Evolutionary conservation across 2,329 filamentous ascomycete genomes (phyloP).

Genomic region (Colletotrichum sp.): DNA sequence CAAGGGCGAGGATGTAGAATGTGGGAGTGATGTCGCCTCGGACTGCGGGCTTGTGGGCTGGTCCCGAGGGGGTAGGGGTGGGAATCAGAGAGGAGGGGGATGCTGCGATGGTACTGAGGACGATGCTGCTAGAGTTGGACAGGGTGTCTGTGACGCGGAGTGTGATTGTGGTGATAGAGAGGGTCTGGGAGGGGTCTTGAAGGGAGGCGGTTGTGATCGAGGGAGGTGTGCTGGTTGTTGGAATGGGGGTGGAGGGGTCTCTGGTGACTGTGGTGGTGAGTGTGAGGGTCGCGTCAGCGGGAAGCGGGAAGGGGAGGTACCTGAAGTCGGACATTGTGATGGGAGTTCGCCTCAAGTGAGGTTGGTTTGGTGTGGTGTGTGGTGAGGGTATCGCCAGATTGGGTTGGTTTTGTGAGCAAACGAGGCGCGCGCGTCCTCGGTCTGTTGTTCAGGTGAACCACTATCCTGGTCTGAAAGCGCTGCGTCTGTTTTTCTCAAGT

Average conservation of each 20-base stretch:
- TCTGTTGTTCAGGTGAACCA: no score
- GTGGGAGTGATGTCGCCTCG: conserved; percentile 8
- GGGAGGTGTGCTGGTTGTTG: rapidly evolving
- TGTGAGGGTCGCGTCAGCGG: background rate
- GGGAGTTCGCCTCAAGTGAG: background rate
- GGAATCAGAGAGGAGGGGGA: background rate
- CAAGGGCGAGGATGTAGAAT: conserved; percentile 9
- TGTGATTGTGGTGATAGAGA: background rate
- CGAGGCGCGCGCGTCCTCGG: background rate
- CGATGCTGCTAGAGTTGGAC: background rate
- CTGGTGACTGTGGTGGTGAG: background rate
- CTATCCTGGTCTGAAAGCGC: no score
- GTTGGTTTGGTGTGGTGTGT: background rate
- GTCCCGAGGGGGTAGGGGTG: background rate
- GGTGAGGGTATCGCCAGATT: background rate
- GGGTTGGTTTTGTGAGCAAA: background rate
- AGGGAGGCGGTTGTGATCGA: background rate
- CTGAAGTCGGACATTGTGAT: background rate
- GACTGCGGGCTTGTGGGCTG: background rate
- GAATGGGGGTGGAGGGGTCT: background rate
- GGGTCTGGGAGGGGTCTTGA: background rate
- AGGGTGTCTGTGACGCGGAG: background rate
- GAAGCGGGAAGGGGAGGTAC: background rate
- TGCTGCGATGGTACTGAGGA: background rate
- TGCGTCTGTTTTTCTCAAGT: background rate